phyloP scores from a whole-genome alignment of 2,329 filamentous ascomycete genomes.

The Aspergillus nomiae region DNA sequence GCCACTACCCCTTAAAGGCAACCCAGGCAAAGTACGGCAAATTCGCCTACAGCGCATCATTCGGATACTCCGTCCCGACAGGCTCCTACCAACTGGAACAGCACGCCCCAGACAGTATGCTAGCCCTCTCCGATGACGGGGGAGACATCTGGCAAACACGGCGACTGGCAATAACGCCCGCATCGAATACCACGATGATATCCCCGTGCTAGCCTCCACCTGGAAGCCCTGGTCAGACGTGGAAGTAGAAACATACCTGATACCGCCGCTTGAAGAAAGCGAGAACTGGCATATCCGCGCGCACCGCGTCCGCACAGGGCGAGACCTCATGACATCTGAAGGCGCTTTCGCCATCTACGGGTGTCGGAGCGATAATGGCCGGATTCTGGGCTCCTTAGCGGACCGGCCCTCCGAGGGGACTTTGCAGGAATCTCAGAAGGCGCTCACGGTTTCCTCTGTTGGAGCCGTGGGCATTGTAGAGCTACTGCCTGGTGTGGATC shows the following conservation, averaged over 20 bases:
- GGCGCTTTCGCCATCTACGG: constrained; percentile 71
- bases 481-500: constrained; percentile 36
- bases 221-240: constrained; percentile 71
- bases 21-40: constrained; percentile 80
- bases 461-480: constrained; percentile 56
- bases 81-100: constrained; percentile 76
- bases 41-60: constrained; percentile 75
- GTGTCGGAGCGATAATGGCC: constrained; percentile 60
- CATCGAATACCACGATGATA: constrained; percentile 58
- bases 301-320: constrained; percentile 43
- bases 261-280: constrained; percentile 34
- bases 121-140: constrained; percentile 74
- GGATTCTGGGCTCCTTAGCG: constrained; percentile 51
- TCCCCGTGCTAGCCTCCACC: constrained; percentile 65
- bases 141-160: constrained; percentile 79
- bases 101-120: constrained; percentile 72
- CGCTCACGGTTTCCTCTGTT: constrained; percentile 51
- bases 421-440: constrained; percentile 33
- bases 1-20: constrained; percentile 78
- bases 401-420: constrained; percentile 46
- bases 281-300: constrained; percentile 45
- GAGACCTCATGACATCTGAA: constrained; percentile 70
- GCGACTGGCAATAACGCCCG: constrained; percentile 65
- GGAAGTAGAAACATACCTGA: constrained; percentile 38
- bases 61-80: constrained; percentile 75